Base-by-base conservation (phyloP, 2,329 filamentous ascomycete genomes). In the Fusarium oxysporum region DNA sequence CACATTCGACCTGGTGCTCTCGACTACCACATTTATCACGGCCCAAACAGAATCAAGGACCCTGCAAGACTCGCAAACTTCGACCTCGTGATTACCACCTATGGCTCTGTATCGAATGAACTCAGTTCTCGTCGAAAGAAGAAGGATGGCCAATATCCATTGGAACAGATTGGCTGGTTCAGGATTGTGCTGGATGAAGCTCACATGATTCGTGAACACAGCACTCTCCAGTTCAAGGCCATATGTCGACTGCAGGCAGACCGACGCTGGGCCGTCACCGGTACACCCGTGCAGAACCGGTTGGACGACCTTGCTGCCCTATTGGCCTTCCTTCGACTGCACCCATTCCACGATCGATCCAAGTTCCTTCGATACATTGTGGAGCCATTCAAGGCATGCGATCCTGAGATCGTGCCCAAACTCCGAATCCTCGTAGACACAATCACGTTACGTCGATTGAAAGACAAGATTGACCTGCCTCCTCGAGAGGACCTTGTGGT, bases 241-340 rank as follows among this genome's bases (percentile, higher is more conserved):
- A 93, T 96, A 25, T 95, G 94, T 72, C 89, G 90, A 25, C 85
- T 98, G 6, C 88, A 93, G 68, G 93, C 95, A 5, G 89, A 93
- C 78, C 90, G 95, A 37, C 92, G 95, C 38, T 99, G 96, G 96
- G 96, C 95, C 6, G 94, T 98, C n/a, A 98, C 96, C 1, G 96
- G 96, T 61, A 98, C 96, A 0, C 96, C 95, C 0, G 93, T 98
- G 13, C 96, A 98, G 82, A 99, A 99, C 79, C 92, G 93, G 8
- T 87, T 98, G 5, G 95, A 97, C 73, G 96, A 99, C 80, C 87
- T 98, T 28, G 93, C 94, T 19, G 93, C 96, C 3, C 85, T 98
- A 6, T 91, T 97, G 65, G 93, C 92, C 37, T 98, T 98, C 78
- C 85, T 98, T 45, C 91, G 93, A 19, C 85, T 98, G 19, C 91